These are phyloP conservation scores for Diaporthe aspalathi DNA, from an alignment of 2,329 filamentous ascomycete genomes.

Conservation along the genomic window DNA sequence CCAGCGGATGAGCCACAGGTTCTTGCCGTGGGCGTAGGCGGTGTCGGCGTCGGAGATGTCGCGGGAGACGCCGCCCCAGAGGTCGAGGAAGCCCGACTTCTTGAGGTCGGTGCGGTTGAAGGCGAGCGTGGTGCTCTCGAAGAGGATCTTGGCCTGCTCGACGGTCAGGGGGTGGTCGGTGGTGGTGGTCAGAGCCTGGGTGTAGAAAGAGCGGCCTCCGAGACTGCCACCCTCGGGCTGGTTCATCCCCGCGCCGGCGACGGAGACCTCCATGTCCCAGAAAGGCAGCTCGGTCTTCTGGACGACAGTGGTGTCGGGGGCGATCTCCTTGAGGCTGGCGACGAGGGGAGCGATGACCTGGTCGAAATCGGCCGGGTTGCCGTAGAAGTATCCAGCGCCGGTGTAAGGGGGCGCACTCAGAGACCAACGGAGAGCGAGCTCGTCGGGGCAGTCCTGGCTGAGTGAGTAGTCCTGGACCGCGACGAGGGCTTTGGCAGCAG, in stretches of 20 bases:
- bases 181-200: conserved; percentile 15
- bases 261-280: conserved; percentile 21
- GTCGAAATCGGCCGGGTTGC: conserved; percentile 10
- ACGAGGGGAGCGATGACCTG: neutral
- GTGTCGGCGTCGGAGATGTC: conserved; percentile 16
- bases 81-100: conserved; percentile 16
- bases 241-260: conserved; percentile 15
- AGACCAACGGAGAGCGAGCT: conserved; percentile 12
- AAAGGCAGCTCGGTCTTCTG: conserved; percentile 17
- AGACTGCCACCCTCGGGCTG: conserved; percentile 17
- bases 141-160: conserved; percentile 8
- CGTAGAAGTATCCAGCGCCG: conserved; percentile 13
- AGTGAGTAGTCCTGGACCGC: conserved; percentile 17
- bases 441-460: neutral
- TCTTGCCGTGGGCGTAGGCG: conserved; percentile 8
- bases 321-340: conserved; percentile 4
- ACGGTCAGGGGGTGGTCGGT: conserved; percentile 15
- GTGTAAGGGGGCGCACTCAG: conserved; percentile 16
- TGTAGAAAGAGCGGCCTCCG: conserved; percentile 15
- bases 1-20: conserved; percentile 16
- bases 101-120: conserved; percentile 18
- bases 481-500: neutral
- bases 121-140: conserved; percentile 5
- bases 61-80: conserved; percentile 17
- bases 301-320: neutral